Evolutionary conservation across 2,329 filamentous ascomycete species (phyloP).

Genomic region (Lecanosticta acicola): DNA sequence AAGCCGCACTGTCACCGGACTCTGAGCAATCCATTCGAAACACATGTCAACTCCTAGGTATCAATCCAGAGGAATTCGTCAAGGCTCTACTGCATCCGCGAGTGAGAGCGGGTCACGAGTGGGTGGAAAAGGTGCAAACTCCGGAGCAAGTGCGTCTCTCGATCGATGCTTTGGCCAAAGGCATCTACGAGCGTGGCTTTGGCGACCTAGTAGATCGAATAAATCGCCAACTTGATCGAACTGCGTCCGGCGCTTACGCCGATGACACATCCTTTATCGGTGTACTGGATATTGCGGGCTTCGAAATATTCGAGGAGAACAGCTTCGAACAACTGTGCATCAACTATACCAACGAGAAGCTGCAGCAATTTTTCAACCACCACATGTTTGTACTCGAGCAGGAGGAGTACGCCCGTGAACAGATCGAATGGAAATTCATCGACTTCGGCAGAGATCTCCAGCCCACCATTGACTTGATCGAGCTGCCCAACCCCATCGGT

Average conservation of each 20-base stretch:
- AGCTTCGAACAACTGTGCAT: slow-evolving; percentile 99
- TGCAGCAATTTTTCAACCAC: slow-evolving; percentile 99
- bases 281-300: slow-evolving; percentile 96
- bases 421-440: slow-evolving; percentile 99
- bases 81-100: slow-evolving; percentile 84
- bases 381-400: slow-evolving; percentile 99
- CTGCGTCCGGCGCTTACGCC: slow-evolving; percentile 61
- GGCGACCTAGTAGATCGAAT: slow-evolving; percentile 87
- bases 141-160: slow-evolving; percentile 90
- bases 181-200: slow-evolving; percentile 95
- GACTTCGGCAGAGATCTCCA: slow-evolving; percentile 96
- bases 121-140: slow-evolving; percentile 97
- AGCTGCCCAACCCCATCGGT: slow-evolving; percentile 92
- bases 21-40: slow-evolving; percentile 68
- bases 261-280: slow-evolving; percentile 96
- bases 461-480: slow-evolving; percentile 95
- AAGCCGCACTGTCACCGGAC: slow-evolving; percentile 74
- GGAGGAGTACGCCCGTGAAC: slow-evolving; percentile 93
- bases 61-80: slow-evolving; percentile 76
- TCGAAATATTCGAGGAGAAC: slow-evolving; percentile 97
- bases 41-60: slow-evolving; percentile 78
- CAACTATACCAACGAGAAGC: slow-evolving; percentile 99
- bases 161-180: slow-evolving; percentile 87
- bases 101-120: slow-evolving; percentile 92
- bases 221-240: slow-evolving; percentile 82